Base-by-base conservation (phyloP, 768 basidiomycete species). In the Xerocomus brunneocitrinus region DNA sequence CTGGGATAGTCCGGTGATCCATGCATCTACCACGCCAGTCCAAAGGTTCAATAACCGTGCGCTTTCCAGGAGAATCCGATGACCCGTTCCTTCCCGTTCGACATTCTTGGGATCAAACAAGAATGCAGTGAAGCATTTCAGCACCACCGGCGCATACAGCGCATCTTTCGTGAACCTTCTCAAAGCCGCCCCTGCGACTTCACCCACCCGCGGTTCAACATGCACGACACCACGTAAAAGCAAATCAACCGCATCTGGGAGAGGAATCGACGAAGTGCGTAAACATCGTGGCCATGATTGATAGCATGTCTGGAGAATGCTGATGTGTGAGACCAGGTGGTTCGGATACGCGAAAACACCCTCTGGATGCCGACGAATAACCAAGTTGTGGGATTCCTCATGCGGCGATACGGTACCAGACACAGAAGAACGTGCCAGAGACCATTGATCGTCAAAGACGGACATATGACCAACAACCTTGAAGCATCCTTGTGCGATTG, bases 361-460 rank as follows among this genome's bases (percentile, higher is more conserved):
- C 62, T 87, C 84, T 0, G 76, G 71, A 64, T 92, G 90, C 25
- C 83, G 80, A 34, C 88, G 80, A 19, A 89, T 76, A 46, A 86
- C 69, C 47, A 77, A 79, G 59, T 81, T 86, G 59, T 84, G 82
- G 3, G 82, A 74, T 62, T 94, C 89, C 58, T 92, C 84, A 63
- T 84, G 81, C 0, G 80, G 66, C 2, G 78, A 75, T 57, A 77
- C 79, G 4, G 44, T 67, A 8, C 60, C 50, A 19, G 61, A 52
- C 3, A 53, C 42, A 36, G 64, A 61, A 46, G 84, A 69, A 43
- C 84, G 81, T 19, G 80, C 75, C 48, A 79, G 74, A 0, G 82
- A 78, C 85, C 87, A 91, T 59, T 91, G 87, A 8, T 94, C 88
- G 53, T 97, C 93, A 52, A 92, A 85, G 30, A 95, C 74, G 14